Evolutionary conservation across 306 rosid genomes (phyloP), one percentile per base, ranked within the genome.

Genomic region (Inga laurina): DNA sequence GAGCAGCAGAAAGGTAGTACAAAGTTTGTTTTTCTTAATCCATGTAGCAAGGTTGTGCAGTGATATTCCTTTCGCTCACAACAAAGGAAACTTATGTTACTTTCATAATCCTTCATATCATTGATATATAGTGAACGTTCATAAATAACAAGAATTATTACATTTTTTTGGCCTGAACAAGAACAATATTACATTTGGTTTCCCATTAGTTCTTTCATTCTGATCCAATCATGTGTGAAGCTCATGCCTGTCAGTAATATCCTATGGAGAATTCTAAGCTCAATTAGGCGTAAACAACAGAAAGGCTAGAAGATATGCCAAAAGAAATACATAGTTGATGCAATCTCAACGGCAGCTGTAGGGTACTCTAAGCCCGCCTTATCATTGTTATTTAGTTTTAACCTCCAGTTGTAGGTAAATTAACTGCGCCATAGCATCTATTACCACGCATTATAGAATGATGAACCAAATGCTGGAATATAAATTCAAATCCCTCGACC

Each of bases 401-500:
- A 66, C 37, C 13, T 43, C 72, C 62, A 70, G 78, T 34, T 22
- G 19, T 70, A 69, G 15, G 70, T 67, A 78, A 79, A 67, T 75
- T 59, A 70, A 49, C 68, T 71, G 59, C 69, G 39, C 48, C 86
- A 74, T 9, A 71, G 37, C 57, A 61, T 71, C 68, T 48, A 45
- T 71, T 24, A 59, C 73, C 41, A 76, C 41, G 19, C 27, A 57
- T 45, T 34, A 27, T 16, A 34, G 30, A 37, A 54, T 65, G 76
- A 73, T 45, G 57, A 37, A 46, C 59, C 81, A 13, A 43, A 14
- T 46, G 44, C 76, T 37, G 45, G 77, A 79, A 48, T 48, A 78
- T 30, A 70, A 82, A 75, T 66, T 74, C 30, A 86, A 82, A 79
- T 68, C 66, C 19, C 27, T 61, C 82, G 52, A 18, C 15, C 10